phyloP scores from a whole-genome alignment of 2,329 filamentous ascomycete genomes.

The Bimuria novae-zelandiae region DNA sequence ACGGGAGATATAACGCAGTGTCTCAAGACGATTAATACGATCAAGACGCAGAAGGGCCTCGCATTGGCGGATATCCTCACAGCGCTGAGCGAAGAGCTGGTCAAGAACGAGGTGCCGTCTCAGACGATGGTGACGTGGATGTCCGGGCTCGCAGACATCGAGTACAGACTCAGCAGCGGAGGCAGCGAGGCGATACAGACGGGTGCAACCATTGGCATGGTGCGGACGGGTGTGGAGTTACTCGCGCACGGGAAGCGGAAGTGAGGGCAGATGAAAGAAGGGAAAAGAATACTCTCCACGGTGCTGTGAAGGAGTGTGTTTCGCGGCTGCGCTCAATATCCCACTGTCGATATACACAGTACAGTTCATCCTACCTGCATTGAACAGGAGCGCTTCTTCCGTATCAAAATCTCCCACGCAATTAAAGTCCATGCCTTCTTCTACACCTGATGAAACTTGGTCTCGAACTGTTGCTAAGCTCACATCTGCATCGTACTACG shows the following conservation, averaged over 20 bases:
- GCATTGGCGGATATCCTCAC: slow-evolving; percentile 94
- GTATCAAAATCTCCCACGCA: too few relatives aligned
- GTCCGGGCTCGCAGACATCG: slow-evolving; percentile 87
- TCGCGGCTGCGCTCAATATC: too few relatives aligned
- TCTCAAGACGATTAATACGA: slow-evolving; percentile 80
- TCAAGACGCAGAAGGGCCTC: slow-evolving; percentile 84
- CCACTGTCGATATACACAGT: too few relatives aligned
- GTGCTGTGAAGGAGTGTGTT: too few relatives aligned
- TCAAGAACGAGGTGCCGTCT: slow-evolving; percentile 79
- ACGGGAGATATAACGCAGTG: slow-evolving; percentile 90
- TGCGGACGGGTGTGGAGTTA: slow-evolving; percentile 84
- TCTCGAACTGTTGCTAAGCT: neutral
- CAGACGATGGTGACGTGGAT: slow-evolving; percentile 92
- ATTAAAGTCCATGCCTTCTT: too few relatives aligned
- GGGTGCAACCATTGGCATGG: slow-evolving; percentile 86
- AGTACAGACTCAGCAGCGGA: slow-evolving; percentile 86
- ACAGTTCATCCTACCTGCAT: too few relatives aligned
- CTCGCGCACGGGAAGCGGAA: slow-evolving; percentile 37
- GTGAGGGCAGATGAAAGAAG: slow-evolving; percentile 9
- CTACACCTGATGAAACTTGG: too few relatives aligned
- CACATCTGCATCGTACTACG: neutral
- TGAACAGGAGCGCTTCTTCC: too few relatives aligned
- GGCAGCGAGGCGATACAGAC: slow-evolving; percentile 89
- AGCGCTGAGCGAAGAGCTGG: slow-evolving; percentile 79
- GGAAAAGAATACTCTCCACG: neutral